phyloP scores from a whole-genome alignment of 192 early-diverging fungal species.

The Chytriomyces sp. region DNA sequence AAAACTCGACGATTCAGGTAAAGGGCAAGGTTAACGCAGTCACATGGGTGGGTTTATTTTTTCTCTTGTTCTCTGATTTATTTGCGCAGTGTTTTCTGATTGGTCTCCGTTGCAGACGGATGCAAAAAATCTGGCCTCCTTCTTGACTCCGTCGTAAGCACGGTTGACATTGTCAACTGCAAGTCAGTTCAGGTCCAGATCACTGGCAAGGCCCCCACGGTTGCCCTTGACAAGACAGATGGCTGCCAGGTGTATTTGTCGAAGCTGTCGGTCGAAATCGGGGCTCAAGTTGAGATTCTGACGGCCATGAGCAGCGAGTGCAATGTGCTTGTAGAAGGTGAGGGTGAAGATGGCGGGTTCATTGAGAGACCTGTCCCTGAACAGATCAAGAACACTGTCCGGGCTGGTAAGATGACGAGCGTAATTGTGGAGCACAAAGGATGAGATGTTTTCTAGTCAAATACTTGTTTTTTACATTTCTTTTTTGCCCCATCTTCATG shows the following conservation, averaged over 20 bases:
- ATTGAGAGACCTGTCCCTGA: constrained; percentile 88
- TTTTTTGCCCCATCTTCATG: background rate
- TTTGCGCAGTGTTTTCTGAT: background rate
- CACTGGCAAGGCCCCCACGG: constrained; percentile 78
- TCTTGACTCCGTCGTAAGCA: constrained; percentile 79
- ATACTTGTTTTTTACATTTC: background rate
- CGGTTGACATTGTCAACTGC: constrained; percentile 89
- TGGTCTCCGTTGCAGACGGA: constrained; percentile 55
- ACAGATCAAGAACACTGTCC: constrained; percentile 88
- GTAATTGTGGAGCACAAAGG: constrained; percentile 84
- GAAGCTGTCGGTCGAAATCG: constrained; percentile 62
- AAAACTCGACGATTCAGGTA: constrained; percentile 85
- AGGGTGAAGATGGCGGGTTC: constrained; percentile 68
- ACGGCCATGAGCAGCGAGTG: constrained; percentile 92
- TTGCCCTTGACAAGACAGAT: constrained; percentile 91
- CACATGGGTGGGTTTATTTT: constrained; percentile 65
- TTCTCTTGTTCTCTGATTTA: background rate
- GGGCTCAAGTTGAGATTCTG: constrained; percentile 69
- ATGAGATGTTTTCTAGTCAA: no score
- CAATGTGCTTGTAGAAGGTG: constrained; percentile 83
- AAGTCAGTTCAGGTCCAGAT: constrained; percentile 87
- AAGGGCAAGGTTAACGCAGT: constrained; percentile 92
- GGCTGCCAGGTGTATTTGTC: constrained; percentile 89
- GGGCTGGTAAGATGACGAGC: constrained; percentile 67
- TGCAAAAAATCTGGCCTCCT: constrained; percentile 88